Base-by-base conservation (phyloP, 192 early-diverging fungal genomes). In the Backusella macrospora region DNA sequence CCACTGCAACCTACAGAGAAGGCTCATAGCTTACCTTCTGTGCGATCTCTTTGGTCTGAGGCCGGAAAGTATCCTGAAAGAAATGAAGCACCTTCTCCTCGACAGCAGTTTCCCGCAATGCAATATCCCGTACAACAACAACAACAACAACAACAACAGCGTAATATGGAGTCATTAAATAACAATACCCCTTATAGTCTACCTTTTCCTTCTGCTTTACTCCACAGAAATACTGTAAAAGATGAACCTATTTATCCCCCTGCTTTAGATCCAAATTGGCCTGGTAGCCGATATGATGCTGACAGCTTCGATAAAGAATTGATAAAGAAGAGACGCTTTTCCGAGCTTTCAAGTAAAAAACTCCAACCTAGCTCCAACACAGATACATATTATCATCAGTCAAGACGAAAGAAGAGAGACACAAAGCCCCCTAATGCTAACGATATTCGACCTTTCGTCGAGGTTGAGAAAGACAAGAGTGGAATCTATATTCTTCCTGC, bases 401-500 rank as follows among this genome's bases (percentile, higher is more conserved):
- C 72, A 67, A 43, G 79, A 62, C 47, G 75, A 37, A 80, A 80
- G 37, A 80, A 80, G 62, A 66, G 79, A 44, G 74, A 76, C 48
- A 80, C 79, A 23, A 80, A 80, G 26, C 79, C 79, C 13, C 79
- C 79, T 16, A 80, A 80, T 40, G 46, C 67, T 14, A 76, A 74
- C 34, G 79, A 80, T 65, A 64, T 80, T 18, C 74, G 79, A 9
- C 62, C 79, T 18, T 75, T 71, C 18, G 71, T 74, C 0, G 75
- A 79, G n/a, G 75, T 88, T 8, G 81, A 82, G 38, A 80, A 75
- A 45, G 88, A 90, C 74, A 84, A 84, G 34, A 29, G 83, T 21
- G 96, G 96, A 7, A 83, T 83, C 40, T 88, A 91, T n/a, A 85
- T 91, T 23, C 78, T 96, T 59, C 96, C 96, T 0, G 85, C 94